Conservation (phyloP, 2,329 filamentous ascomycete genomes). For the Ophiostoma australiae region DNA sequence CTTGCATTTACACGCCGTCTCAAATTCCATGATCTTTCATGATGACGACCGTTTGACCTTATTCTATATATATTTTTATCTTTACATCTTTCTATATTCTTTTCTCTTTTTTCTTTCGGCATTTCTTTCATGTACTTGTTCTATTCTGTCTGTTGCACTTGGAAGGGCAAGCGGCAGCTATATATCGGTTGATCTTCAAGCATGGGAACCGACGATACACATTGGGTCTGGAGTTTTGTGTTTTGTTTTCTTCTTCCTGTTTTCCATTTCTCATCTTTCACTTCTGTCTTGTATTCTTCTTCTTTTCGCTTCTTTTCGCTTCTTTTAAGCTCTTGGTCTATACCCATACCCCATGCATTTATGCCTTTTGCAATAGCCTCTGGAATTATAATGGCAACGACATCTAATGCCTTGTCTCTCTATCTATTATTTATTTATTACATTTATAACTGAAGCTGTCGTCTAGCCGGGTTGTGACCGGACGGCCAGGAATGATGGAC, state of each 20-base stretch:
- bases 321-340: constrained; percentile 33
- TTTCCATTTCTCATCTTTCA: neutral
- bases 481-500: neutral
- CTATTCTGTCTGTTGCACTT: neutral
- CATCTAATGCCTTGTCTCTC: neutral
- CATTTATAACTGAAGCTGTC: neutral
- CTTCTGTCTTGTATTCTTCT: constrained; percentile 22
- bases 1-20: neutral
- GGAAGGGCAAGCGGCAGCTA: constrained; percentile 7
- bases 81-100: neutral
- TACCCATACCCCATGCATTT: constrained; percentile 13
- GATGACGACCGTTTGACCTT: neutral
- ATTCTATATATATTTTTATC: neutral
- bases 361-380: constrained; percentile 9
- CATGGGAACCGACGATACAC: neutral
- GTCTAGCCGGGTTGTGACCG: neutral
- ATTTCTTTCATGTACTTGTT: neutral
- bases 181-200: constrained; percentile 1
- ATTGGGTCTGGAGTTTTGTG: constrained; percentile 1
- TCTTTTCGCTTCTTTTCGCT: constrained; percentile 27
- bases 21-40: neutral
- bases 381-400: constrained; percentile 10
- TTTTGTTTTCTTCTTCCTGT: neutral
- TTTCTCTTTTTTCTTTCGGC: neutral
- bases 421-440: neutral